Base-by-base conservation (phyloP, 805 yeast species). In the Torulaspora gathmanii region DNA sequence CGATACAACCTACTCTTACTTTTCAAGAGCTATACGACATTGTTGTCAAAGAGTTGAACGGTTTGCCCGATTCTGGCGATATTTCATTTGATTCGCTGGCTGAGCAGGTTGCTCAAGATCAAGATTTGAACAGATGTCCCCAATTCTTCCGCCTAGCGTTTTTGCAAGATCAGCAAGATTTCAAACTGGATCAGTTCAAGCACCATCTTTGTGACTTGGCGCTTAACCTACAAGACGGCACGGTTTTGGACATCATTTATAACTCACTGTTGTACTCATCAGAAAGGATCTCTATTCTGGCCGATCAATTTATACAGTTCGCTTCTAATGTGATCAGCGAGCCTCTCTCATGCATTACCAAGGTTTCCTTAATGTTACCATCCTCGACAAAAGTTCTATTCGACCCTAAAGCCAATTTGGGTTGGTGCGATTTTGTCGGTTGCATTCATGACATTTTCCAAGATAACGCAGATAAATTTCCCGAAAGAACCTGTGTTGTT, bases 371-470 rank as follows among this genome's bases (percentile, higher is more conserved):
- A 52, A 70, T 87, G 45, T 88, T 98, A 1, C 57, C 68, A n/a
- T 64, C 81, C 1, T 95, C 89, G 56, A 37, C 42, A 10, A 60
- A 57, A 36, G 67, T 72, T 2, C 71, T 95, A 45, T 99, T 99
- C 5, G 90, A 90, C 63, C 98, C 99, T 35, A 86, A 88, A 7
- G 64, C 70, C 8, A 84, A 89, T 56, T 73, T 93, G 52, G 95
- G 89, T 67, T 93, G 97, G 97, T 73, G 82, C 33, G 85, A 84
- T 23, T 93, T 79, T 67, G 77, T 95, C 54, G 99, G 99, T 37
- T 90, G 98, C 12, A 95, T 93, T 57, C 99, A 93, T 61, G 99
- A 93, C 59, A 90, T 93, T 35, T 93, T 93, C 68, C 82, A 85
- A 67, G 80, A 75, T 46, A 95, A 93, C 62, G 96, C 99, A 11